Evolutionary conservation across 192 early-diverging fungal genomes (phyloP), one percentile per base, ranked within the genome.

Genomic region (Lobosporangium transversale): DNA sequence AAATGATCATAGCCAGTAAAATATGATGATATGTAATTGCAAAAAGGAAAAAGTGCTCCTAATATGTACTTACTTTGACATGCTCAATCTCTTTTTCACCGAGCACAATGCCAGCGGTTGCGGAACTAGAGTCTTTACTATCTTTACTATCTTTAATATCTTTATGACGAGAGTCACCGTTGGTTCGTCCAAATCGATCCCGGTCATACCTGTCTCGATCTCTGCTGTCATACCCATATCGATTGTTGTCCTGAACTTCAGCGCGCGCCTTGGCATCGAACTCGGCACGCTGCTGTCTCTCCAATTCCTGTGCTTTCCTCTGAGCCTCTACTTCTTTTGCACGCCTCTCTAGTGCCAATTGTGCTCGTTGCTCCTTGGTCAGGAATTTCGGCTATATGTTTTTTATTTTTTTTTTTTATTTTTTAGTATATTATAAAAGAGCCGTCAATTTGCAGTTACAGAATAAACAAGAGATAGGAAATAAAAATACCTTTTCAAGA

Each of bases 331-430:
- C 95, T 64, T 97, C 92, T 50, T 87, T 85, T 79, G 92, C 88
- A 37, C 92, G 80, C 45, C 86, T 83, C 61, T 97, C 93, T 23
- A 99, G 79, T 6, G 97, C 97, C 36, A 92, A 60, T 60, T 94
- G 85, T 26, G 92, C 91, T 17, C 97, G 86, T 75, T 99, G 90
- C 76, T 92, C 94, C 76, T 99, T 99, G 17, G 92, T 93, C 62
- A 99, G 54, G 59, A 97, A 99, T 54, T 86, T 88, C 0, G 93
- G 92, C 87, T 88, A 80, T 29, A 4, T 15, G 45, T 23, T 20
- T 15, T 21, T 23, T 45, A 65, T 37, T 21, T 42, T 30, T n/a
- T 27, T 37, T n/a, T n/a, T n/a, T n/a, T n/a, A n/a, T n/a, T n/a
- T n/a, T n/a, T n/a, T n/a, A n/a, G n/a, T n/a, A n/a, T n/a, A n/a